Percentiles rank a stretch among this genome's conserved stretches.
These are phyloP conservation scores for Acanthamoeba polyphaga DNA, from an alignment of 208 protist genomes.

Conservation along the genomic window DNA sequence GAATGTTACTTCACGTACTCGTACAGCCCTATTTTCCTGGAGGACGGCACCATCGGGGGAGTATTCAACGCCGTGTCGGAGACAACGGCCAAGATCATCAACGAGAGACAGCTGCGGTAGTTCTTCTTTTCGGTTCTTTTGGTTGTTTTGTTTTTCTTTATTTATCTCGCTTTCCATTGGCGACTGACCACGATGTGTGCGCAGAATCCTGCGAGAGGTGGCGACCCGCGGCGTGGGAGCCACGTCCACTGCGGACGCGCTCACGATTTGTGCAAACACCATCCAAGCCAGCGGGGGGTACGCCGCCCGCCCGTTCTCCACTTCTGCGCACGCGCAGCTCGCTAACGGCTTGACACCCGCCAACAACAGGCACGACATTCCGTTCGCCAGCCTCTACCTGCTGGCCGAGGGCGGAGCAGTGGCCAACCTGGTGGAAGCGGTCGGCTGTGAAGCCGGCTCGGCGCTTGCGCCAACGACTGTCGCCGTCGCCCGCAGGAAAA, in stretches of 20 bases:
- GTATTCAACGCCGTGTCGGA: not conserved
- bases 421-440: not conserved
- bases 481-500: not conserved
- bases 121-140: too few relatives aligned
- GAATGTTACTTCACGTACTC: constrained; percentile 59
- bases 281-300: not conserved
- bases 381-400: not conserved
- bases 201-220: not conserved
- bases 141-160: not conserved
- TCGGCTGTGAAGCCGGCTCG: not conserved
- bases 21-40: not conserved
- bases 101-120: constrained; percentile 17
- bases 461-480: not conserved
- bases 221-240: not conserved
- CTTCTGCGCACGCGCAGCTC: too few relatives aligned
- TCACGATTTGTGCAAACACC: not conserved
- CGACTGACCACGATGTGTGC: too few relatives aligned
- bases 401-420: not conserved
- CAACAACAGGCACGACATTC: not conserved
- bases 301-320: too few relatives aligned
- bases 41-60: not conserved
- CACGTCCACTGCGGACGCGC: not conserved
- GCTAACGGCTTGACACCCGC: not conserved
- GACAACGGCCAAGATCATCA: not conserved
- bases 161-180: too few relatives aligned